A percentile compares a stretch with the other conserved stretches of the same genome.
These are phyloP conservation scores for Raphanus raphanistrum DNA, from an alignment of 345 rosid species.

Conservation along the genomic window DNA sequence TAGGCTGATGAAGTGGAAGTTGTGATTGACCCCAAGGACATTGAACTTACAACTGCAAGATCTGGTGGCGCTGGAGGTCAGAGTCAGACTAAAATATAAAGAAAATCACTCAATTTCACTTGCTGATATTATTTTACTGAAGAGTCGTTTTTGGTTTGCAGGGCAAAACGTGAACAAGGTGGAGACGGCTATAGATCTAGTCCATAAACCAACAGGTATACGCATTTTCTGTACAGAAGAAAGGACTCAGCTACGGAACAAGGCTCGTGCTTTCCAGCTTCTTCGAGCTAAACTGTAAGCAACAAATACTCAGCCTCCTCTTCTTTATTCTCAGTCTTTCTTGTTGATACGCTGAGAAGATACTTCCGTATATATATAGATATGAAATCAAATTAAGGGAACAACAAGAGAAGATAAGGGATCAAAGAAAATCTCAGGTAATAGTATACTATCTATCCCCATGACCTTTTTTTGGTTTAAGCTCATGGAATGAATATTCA, in stretches of 20 bases:
- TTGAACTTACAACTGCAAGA: slow-evolving; percentile 93
- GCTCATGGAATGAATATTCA: background rate
- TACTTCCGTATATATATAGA: slow-evolving; percentile 47
- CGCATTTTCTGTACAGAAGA: slow-evolving; percentile 97
- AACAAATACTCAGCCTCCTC: slow-evolving; percentile 5
- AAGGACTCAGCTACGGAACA: slow-evolving; percentile 84
- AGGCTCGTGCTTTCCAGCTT: slow-evolving; percentile 77
- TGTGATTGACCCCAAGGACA: slow-evolving; percentile 89
- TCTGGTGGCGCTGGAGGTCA: slow-evolving; percentile 99
- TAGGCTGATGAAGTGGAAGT: slow-evolving; percentile 98
- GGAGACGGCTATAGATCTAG: slow-evolving; percentile 93
- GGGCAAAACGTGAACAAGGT: slow-evolving; percentile 98
- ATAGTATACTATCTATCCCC: too few relatives aligned
- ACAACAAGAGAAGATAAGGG: slow-evolving; percentile 80
- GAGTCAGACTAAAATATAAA: slow-evolving; percentile 40
- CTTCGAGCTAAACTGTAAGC: slow-evolving; percentile 91
- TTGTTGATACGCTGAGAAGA: slow-evolving; percentile 22
- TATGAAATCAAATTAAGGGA: slow-evolving; percentile 90
- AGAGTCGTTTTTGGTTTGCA: slow-evolving; percentile 41
- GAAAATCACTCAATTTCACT: background rate
- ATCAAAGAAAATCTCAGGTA: slow-evolving; percentile 71
- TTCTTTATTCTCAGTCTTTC: slow-evolving; percentile 6
- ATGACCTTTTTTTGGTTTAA: background rate
- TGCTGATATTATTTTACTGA: background rate
- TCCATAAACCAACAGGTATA: slow-evolving; percentile 92